phyloP scores from a whole-genome alignment of 805 yeast genomes.

The Yarrowia sp. region DNA sequence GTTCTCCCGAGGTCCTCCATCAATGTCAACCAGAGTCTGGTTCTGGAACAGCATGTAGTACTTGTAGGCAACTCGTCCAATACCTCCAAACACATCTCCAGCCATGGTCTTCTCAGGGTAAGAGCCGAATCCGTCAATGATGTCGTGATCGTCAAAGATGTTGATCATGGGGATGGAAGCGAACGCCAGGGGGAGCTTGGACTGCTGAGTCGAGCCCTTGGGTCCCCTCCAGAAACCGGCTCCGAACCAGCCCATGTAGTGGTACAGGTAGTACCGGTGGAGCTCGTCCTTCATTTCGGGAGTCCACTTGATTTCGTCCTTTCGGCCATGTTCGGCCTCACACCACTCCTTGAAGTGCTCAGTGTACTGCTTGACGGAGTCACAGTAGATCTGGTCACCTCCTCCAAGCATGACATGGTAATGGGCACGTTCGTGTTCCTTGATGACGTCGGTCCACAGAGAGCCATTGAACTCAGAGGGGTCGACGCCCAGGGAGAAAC shows the following conservation, averaged over 20 bases:
- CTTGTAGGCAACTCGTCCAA: conserved; percentile 77
- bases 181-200: conserved; percentile 67
- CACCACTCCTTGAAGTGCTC: conserved; percentile 55
- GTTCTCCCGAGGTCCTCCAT: conserved; percentile 30
- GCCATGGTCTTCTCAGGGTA: conserved; percentile 73
- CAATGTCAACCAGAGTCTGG: conserved; percentile 53
- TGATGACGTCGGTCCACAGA: conserved; percentile 81
- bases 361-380: conserved; percentile 63
- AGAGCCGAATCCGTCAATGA: conserved; percentile 94
- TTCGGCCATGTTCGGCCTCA: conserved; percentile 49
- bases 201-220: conserved; percentile 61
- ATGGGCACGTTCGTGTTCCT: conserved; percentile 56
- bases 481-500: conserved; percentile 73
- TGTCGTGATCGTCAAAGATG: conserved; percentile 92
- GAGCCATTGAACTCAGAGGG: conserved; percentile 66
- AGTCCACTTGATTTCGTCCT: conserved; percentile 45
- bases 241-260: conserved; percentile 87
- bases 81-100: conserved; percentile 60
- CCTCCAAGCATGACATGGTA: conserved; percentile 97
- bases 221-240: conserved; percentile 78
- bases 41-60: conserved; percentile 93
- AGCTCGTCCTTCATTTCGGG: conserved; percentile 53
- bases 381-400: conserved; percentile 93
- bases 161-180: conserved; percentile 83
- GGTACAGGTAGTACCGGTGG: conserved; percentile 62